A percentile compares a stretch with the other conserved stretches of the same genome.
These are phyloP conservation scores for Fragaria iinumae DNA, from an alignment of 306 rosid species.

Conservation along the genomic window DNA sequence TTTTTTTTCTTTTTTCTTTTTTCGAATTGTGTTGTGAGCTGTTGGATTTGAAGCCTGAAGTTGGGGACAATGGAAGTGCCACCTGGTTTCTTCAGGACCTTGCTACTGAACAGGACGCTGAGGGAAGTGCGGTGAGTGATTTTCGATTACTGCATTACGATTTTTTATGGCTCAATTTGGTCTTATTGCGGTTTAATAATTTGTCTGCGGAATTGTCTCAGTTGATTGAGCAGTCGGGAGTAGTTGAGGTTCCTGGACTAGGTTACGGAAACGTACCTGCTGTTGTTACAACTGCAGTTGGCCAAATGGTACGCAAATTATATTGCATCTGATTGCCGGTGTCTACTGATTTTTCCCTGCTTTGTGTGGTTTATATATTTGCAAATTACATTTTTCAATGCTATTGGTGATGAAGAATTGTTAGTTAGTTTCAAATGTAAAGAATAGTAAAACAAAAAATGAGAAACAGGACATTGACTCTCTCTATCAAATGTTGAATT, in stretches of 20 bases:
- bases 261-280: conserved; percentile 47
- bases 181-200: neutral
- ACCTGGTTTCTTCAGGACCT: conserved; percentile 93
- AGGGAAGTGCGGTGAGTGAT: conserved; percentile 61
- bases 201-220: conserved; percentile 29
- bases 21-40: conserved; percentile 36
- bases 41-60: conserved; percentile 60
- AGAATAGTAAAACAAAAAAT: neutral
- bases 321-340: neutral
- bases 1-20: neutral
- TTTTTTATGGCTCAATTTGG: neutral
- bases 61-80: conserved; percentile 78
- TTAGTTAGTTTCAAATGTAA: neutral
- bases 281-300: conserved; percentile 76
- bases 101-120: conserved; percentile 77
- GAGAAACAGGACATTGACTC: neutral
- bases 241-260: conserved; percentile 62
- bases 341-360: neutral
- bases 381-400: neutral
- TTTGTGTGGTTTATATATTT: neutral
- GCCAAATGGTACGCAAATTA: conserved; percentile 66
- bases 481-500: neutral
- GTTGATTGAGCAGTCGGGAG: conserved; percentile 82
- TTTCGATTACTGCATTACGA: neutral
- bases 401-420: neutral